Conservation (phyloP, 768 basidiomycete species). For the Termitomyces sp. region DNA sequence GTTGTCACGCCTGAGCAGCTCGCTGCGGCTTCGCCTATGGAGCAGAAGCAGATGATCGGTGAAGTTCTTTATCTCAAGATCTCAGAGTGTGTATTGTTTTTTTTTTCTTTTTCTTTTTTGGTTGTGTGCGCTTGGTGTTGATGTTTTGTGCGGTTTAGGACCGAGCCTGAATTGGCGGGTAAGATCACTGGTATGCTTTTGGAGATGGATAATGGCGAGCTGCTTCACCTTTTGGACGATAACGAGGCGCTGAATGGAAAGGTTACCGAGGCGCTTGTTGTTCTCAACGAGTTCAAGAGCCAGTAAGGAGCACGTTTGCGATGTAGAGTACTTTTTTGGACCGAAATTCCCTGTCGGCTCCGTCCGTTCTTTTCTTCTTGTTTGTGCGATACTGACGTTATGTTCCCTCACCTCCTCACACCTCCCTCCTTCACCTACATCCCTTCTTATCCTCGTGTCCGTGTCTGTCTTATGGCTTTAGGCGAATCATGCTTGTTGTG, state of each 20-base stretch:
- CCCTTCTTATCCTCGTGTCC: not conserved
- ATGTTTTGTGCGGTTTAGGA: slow-evolving; percentile 30
- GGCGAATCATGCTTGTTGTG: not conserved
- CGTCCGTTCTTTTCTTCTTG: slow-evolving; percentile 47
- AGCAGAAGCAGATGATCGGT: slow-evolving; percentile 99
- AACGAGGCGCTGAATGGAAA: slow-evolving; percentile 85
- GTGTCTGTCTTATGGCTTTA: slow-evolving; percentile 19
- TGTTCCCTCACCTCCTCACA: not conserved
- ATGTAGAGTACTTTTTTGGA: slow-evolving; percentile 15
- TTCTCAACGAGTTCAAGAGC: slow-evolving; percentile 73
- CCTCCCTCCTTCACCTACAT: not conserved
- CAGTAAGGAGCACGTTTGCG: not conserved
- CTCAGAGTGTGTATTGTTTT: slow-evolving; percentile 50
- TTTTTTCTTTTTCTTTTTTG: slow-evolving; percentile 6
- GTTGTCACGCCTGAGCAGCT: slow-evolving; percentile 46
- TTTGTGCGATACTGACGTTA: slow-evolving; percentile 14
- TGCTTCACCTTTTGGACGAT: slow-evolving; percentile 83
- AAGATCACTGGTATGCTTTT: slow-evolving; percentile 99
- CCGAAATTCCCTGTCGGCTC: slow-evolving; percentile 27
- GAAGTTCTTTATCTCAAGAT: slow-evolving; percentile 95
- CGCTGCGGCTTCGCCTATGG: slow-evolving; percentile 63
- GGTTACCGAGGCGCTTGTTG: slow-evolving; percentile 86
- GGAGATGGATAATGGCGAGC: slow-evolving; percentile 97
- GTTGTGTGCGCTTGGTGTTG: not conserved
- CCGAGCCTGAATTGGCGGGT: slow-evolving; percentile 93